phyloP scores from a whole-genome alignment of 306 rosid species.

The Coriaria nepalensis region DNA sequence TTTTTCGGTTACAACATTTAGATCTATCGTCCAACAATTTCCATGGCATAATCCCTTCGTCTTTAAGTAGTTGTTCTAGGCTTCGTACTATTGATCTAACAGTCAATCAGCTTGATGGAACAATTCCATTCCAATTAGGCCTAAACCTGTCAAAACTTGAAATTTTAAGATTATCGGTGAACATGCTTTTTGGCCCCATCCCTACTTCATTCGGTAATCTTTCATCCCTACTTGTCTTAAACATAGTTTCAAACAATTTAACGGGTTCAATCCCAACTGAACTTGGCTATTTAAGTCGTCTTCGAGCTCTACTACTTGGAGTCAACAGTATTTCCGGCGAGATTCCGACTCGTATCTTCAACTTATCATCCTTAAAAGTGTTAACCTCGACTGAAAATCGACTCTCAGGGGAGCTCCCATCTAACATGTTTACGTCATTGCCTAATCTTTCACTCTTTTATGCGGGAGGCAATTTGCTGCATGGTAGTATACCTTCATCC shows the following conservation, averaged over 20 bases:
- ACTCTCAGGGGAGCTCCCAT: conserved; percentile 31
- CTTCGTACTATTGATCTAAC: no score
- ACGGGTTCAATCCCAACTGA: conserved; percentile 5
- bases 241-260: not conserved
- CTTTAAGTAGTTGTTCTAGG: conserved; percentile 2
- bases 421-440: conserved; percentile 31
- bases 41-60: not conserved
- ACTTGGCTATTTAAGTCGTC: not conserved
- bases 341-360: conserved; percentile 4
- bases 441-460: conserved; percentile 27
- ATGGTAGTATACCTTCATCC: conserved; percentile 29
- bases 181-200: no score
- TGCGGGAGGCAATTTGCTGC: conserved; percentile 26
- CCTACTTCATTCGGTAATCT: no score
- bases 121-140: no score
- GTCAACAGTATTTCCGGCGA: conserved; percentile 3
- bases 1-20: conserved; percentile 1
- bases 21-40: conserved; percentile 5
- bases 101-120: no score
- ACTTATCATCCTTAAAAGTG: conserved; percentile 5
- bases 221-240: no score
- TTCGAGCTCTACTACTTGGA: not conserved
- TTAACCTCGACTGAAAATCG: conserved; percentile 21
- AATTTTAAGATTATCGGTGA: no score
- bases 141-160: no score